A percentile compares a stretch with the other conserved stretches of the same genome.
Evolutionary conservation across 2,329 filamentous ascomycete species (phyloP).

Genomic region (Phaeomoniella chlamydospora): DNA sequence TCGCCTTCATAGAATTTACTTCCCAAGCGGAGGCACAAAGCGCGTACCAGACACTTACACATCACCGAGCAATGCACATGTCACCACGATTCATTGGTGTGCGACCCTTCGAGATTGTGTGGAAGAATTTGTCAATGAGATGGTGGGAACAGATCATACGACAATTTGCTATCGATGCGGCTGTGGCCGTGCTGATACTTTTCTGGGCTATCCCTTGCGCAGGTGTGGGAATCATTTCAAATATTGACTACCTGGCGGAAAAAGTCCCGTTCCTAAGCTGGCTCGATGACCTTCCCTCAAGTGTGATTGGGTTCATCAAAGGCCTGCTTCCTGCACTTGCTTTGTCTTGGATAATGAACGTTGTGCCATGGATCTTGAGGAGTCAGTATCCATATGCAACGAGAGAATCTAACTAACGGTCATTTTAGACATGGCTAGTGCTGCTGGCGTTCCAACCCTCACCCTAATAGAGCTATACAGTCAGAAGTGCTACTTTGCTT

Average conservation of each 20-base stretch:
- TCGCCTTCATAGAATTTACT: slow-evolving; percentile 81
- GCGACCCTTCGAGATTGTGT: slow-evolving; percentile 72
- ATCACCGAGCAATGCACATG: slow-evolving; percentile 78
- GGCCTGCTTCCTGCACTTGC: slow-evolving; percentile 71
- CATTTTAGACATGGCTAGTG: slow-evolving; percentile 41
- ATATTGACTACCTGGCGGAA: slow-evolving; percentile 52
- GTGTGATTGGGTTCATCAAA: slow-evolving; percentile 64
- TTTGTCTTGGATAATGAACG: slow-evolving; percentile 69
- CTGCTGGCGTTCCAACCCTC: slow-evolving; percentile 65
- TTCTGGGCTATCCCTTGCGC: slow-evolving; percentile 73
- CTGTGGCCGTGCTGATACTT: slow-evolving; percentile 64
- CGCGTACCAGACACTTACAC: slow-evolving; percentile 70
- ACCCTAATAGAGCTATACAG: slow-evolving; percentile 76
- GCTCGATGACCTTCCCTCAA: slow-evolving; percentile 53
- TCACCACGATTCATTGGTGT: slow-evolving; percentile 75
- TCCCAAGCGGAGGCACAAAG: slow-evolving; percentile 71
- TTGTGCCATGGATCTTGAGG: slow-evolving; percentile 72
- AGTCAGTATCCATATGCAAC: slow-evolving; percentile 29
- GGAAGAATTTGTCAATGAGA: slow-evolving; percentile 64
- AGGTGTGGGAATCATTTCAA: slow-evolving; percentile 74
- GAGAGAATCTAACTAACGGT: slow-evolving; percentile 2
- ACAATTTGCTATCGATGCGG: slow-evolving; percentile 50
- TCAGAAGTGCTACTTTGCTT: slow-evolving; percentile 72
- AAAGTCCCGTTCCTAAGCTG: slow-evolving; percentile 51
- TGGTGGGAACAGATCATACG: slow-evolving; percentile 69